Evolutionary conservation across 2,329 filamentous ascomycete genomes (phyloP), one percentile per base, ranked within the genome.

Genomic region (Sarocladium kiliense): DNA sequence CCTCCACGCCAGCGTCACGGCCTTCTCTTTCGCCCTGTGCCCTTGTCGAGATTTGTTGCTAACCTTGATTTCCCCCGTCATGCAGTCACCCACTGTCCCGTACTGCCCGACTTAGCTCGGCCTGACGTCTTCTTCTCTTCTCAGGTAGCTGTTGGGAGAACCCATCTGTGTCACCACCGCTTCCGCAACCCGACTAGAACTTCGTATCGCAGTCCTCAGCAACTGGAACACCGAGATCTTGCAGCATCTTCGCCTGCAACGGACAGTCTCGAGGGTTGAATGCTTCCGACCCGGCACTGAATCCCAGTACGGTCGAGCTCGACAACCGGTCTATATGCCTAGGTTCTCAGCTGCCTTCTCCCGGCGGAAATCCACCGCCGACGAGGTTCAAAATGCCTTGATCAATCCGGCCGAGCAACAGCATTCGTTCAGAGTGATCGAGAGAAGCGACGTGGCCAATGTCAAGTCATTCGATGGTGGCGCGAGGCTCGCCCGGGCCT

Each of bases 291-390:
- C 21, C 47, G 47, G 23, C 16, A 10, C 26, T 51, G 11, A 51
- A 10, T 36, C n/a, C 18, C 47, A 23, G 16, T 23, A 19, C 18
- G n/a, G 54, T 59, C 58, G 58, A 53, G 60, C 65, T 59, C 47
- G 47, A 23, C 47, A 25, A 62, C 64, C 58, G n/a, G 66, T 71
- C 73, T 77, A 77, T 69, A 85, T 85, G 81, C 79, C 79, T 80
- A 53, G 78, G 72, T 84, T 85, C 69, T 78, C 79, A 59, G 78
- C 79, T 66, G 72, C 76, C 59, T 84, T 84, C 60, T 75, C 72
- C 64, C 75, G 78, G 78, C 81, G 81, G 75, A 84, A 79, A 73
- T 81, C 80, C 59, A 76, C 77, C 74, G 78, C 76, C 58, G 77
- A 80, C 60, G 79, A 77, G 60, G 68, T 78, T 58, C 77, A 80